Base-by-base conservation (phyloP, 2,329 filamentous ascomycete species). In the Byssochlamys sp. region DNA sequence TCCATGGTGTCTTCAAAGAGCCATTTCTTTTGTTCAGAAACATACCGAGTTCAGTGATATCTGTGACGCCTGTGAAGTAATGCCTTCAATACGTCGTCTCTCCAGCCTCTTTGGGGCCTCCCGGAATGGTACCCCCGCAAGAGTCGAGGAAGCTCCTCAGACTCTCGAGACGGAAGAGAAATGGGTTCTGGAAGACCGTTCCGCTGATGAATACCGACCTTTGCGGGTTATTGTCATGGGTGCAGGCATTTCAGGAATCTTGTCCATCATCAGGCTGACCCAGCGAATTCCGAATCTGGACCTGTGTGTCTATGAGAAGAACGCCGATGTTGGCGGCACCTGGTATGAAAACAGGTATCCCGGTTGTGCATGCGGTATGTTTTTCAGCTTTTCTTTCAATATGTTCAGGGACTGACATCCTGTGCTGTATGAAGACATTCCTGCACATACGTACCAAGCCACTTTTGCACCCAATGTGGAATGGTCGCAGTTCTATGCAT, bases 401-500 rank as follows among this genome's bases (percentile, higher is more conserved):
- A 72, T 0, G 33, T 45, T 14, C n/a, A 31, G 14, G 12, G 14
- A 26, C 31, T 58, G 27, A 52, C 57, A 26, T 7, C 19, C 10
- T 19, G 11, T 10, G 7, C 28, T 56, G 12, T 51, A 50, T 12
- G 33, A 7, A 71, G 76, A 80, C 61, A 77, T 79, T 27, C 77
- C 77, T 0, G 70, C 70, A 4, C 76, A 79, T 53, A 75, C 74
- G 27, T 80, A 80, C 54, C 77, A 81, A 57, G 81, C 78, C 59
- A 75, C 73, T 5, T 82, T 79, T 70, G 78, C 78, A 58, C 79
- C 78, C 0, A 72, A 71, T 54, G 68, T 69, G 53, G 66, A 78
- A 70, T 80, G 77, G 78, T 73, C 72, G 4, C 73, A 75, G 11
- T 80, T 78, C 63, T 81, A 79, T 63, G 76, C 75, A 1, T 74